Percentiles rank a stretch among this genome's conserved stretches.
Conservation (phyloP, 495 filamentous ascomycete species). For the Staphylotrichum longicolle region DNA sequence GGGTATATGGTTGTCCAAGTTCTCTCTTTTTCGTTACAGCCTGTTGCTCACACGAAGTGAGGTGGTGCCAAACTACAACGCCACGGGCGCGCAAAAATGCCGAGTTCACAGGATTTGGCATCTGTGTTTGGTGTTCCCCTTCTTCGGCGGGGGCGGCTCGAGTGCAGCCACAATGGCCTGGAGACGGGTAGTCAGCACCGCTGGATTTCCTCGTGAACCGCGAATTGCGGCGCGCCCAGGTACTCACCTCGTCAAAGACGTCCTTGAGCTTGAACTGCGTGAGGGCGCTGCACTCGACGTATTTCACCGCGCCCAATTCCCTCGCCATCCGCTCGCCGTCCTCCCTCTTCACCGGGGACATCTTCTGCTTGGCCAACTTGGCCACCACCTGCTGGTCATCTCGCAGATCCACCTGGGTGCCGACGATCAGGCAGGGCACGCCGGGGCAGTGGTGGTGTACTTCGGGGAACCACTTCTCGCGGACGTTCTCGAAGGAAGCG, state of each 20-base stretch:
- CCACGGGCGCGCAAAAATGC: conserved; percentile 3
- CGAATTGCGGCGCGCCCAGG: background rate
- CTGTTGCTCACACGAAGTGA: background rate
- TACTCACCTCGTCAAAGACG: conserved; percentile 93
- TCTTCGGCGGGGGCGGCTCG: conserved; percentile 76
- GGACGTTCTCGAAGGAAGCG: conserved; percentile 98
- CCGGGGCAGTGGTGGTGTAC: conserved; percentile 98
- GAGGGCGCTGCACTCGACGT: conserved; percentile 95
- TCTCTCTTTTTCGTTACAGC: background rate
- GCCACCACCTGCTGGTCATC: conserved; percentile 86
- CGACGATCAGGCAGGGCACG: conserved; percentile 96
- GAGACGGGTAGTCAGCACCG: background rate
- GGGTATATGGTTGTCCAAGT: conserved; percentile 23
- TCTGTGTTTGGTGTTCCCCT: conserved; percentile 43
- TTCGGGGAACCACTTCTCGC: conserved; percentile 98
- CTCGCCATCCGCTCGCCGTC: conserved; percentile 96
- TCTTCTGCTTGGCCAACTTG: conserved; percentile 92
- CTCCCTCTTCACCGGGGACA: conserved; percentile 84
- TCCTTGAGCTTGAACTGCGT: conserved; percentile 99
- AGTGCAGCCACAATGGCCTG: conserved; percentile 88
- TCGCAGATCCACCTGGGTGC: conserved; percentile 93
- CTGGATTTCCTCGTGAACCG: background rate
- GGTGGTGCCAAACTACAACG: conserved; percentile 4
- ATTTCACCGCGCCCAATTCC: conserved; percentile 94
- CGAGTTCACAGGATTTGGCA: conserved; percentile 51